Evolutionary conservation across 2,329 filamentous ascomycete genomes (phyloP).

Genomic region (Blastomyces emzantsi): DNA sequence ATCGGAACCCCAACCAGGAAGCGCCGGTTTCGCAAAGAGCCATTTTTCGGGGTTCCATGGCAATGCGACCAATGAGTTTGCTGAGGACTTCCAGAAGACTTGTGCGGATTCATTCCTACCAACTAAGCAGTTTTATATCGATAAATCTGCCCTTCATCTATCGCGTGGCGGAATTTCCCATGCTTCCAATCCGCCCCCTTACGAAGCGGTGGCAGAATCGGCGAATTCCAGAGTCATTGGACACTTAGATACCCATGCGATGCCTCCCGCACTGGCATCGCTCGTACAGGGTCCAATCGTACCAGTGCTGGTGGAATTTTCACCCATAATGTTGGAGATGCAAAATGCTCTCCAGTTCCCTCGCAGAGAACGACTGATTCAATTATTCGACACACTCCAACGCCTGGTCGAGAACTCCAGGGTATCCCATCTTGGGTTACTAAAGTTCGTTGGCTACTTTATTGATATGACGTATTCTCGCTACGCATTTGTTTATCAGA

Average conservation of each 20-base stretch:
- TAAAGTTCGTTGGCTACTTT: conserved; percentile 44
- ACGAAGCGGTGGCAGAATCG: conserved; percentile 35
- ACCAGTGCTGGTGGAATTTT: conserved; percentile 36
- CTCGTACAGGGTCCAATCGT: conserved; percentile 30
- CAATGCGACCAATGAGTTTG: neutral
- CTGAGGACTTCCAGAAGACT: conserved; percentile 18
- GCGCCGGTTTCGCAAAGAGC: neutral
- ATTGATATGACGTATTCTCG: conserved; percentile 49
- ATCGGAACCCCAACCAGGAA: neutral
- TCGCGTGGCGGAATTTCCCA: conserved; percentile 29
- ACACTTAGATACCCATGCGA: conserved; percentile 32
- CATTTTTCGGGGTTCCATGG: neutral
- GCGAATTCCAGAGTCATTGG: conserved; percentile 36
- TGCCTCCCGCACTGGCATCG: conserved; percentile 24
- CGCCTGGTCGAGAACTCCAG: conserved; percentile 35
- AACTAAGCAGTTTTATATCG: conserved; percentile 30
- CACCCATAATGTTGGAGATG: conserved; percentile 32
- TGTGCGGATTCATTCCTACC: conserved; percentile 21
- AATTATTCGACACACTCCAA: conserved; percentile 31
- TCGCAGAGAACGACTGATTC: conserved; percentile 26
- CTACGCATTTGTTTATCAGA: conserved; percentile 53
- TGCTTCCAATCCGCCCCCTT: conserved; percentile 34
- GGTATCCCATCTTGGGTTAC: conserved; percentile 34
- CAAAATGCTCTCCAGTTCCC: conserved; percentile 25
- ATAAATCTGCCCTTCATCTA: conserved; percentile 33